Conservation (phyloP, 371 early-diverging fungal species). For the Smittium mucronatum region DNA sequence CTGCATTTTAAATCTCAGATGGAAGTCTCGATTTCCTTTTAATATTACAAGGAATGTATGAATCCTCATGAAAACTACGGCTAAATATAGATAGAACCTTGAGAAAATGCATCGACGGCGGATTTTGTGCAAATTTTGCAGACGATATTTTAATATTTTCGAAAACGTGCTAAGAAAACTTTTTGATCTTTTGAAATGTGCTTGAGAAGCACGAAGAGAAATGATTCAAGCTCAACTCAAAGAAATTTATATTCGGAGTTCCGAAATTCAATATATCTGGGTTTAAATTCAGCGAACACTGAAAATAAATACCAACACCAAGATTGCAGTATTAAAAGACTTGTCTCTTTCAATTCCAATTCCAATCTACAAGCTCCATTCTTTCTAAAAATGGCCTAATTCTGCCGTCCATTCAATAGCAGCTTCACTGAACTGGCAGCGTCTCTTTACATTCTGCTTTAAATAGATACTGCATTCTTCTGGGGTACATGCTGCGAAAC, state of each 20-base stretch:
- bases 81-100: background rate
- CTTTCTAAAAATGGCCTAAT: background rate
- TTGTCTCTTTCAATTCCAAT: background rate
- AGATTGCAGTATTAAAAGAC: background rate
- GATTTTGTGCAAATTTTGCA: background rate
- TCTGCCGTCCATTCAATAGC: background rate
- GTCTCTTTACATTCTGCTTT: background rate
- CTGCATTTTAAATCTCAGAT: background rate
- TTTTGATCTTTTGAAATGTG: background rate
- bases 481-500: background rate
- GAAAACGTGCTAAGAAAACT: background rate
- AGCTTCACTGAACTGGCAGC: background rate
- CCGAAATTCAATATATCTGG: background rate
- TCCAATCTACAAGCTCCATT: background rate
- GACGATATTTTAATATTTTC: background rate
- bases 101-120: background rate
- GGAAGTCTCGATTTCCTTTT: background rate
- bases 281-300: background rate
- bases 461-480: background rate
- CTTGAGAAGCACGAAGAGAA: background rate
- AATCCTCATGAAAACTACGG: background rate
- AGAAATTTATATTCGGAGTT: background rate
- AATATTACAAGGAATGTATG: background rate
- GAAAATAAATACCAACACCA: background rate
- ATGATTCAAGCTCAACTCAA: background rate